A percentile compares a stretch with the other conserved stretches of the same genome.
phyloP scores from a whole-genome alignment of 176 grass and related monocot genomes.

The Oropetium thomaeum region DNA sequence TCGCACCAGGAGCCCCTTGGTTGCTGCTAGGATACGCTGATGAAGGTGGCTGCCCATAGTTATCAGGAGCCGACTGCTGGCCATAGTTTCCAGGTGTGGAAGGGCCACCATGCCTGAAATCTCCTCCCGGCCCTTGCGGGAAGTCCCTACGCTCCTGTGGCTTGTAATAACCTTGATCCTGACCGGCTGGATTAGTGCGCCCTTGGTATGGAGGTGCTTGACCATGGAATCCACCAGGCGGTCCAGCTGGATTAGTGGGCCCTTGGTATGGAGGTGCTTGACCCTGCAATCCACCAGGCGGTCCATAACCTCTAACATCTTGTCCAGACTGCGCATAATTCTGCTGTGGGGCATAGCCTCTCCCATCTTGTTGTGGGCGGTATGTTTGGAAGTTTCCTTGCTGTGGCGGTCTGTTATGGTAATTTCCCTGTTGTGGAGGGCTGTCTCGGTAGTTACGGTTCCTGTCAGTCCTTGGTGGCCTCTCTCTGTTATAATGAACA shows the following conservation, averaged over 20 bases:
- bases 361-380: slow-evolving; percentile 47
- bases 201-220: slow-evolving; percentile 39
- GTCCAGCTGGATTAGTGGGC: slow-evolving; percentile 42
- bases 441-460: slow-evolving; percentile 46
- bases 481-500: slow-evolving; percentile 63
- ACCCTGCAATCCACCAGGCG: slow-evolving; percentile 36
- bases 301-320: slow-evolving; percentile 41
- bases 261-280: slow-evolving; percentile 45
- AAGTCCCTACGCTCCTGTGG: slow-evolving; percentile 53
- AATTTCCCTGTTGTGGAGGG: slow-evolving; percentile 43
- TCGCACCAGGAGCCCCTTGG: slow-evolving; percentile 13
- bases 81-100: slow-evolving; percentile 30
- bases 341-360: slow-evolving; percentile 43
- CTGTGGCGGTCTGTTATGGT: slow-evolving; percentile 40
- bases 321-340: slow-evolving; percentile 46
- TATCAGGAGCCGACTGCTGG: slow-evolving; percentile 2
- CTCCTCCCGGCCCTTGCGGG: slow-evolving; percentile 42
- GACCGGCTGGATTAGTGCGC: slow-evolving; percentile 43
- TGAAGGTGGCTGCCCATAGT: slow-evolving; percentile 33
- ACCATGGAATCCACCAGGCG: slow-evolving; percentile 33
- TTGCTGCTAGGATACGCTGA: slow-evolving; percentile 24
- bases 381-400: slow-evolving; percentile 46
- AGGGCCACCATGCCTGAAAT: slow-evolving; percentile 26
- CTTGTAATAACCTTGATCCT: slow-evolving; percentile 46
- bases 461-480: slow-evolving; percentile 53